Evolutionary conservation across 805 yeast species (phyloP).

Genomic region (Metschnikowia henanensis): DNA sequence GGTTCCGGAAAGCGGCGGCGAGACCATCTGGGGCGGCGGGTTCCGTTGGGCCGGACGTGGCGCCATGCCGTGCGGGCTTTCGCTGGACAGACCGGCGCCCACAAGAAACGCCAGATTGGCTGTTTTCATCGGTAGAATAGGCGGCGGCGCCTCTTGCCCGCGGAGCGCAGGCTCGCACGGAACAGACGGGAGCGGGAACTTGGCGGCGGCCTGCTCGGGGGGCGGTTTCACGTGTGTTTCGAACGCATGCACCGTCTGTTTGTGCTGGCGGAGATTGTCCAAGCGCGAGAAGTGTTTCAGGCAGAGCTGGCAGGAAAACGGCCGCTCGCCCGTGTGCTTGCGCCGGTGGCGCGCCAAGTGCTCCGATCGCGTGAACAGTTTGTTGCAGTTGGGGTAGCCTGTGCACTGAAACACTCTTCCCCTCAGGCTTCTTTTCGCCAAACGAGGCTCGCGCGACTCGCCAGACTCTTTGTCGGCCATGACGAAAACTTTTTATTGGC

Average conservation of each 20-base stretch:
- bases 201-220: not conserved
- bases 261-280: conserved; percentile 89
- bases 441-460: not conserved
- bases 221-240: conserved; percentile 22
- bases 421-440: conserved; percentile 32
- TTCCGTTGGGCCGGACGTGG: not conserved
- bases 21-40: not conserved
- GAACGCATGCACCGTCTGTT: conserved; percentile 64
- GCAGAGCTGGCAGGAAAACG: conserved; percentile 85
- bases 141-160: not conserved
- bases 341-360: conserved; percentile 91
- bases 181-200: not conserved
- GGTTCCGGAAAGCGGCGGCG: not conserved
- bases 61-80: not conserved
- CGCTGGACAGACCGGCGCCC: not conserved
- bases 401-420: conserved; percentile 79
- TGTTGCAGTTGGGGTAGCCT: conserved; percentile 81
- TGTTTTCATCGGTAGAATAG: not conserved
- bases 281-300: conserved; percentile 75
- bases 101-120: too few species aligned
- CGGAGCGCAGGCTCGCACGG: not conserved
- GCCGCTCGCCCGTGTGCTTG: conserved; percentile 94
- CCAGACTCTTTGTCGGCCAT: not conserved
- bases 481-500: too few species aligned
- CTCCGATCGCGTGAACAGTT: conserved; percentile 90